These are phyloP conservation scores for Daldinia sp. DNA, from an alignment of 2,329 filamentous ascomycete genomes.

Conservation along the genomic window DNA sequence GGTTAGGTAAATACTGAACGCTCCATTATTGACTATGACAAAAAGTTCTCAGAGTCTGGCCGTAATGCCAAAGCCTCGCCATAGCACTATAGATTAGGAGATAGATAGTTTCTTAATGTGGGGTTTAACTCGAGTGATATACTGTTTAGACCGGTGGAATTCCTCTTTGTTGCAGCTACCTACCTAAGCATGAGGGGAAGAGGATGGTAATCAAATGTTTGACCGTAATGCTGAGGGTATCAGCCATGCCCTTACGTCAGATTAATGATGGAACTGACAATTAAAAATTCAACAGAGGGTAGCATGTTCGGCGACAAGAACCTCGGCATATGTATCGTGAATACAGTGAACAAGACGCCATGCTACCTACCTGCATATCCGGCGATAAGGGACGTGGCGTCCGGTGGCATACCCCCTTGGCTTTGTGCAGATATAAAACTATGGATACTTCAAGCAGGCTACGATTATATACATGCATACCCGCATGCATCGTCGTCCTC, in stretches of 20 bases:
- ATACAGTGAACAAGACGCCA: not conserved
- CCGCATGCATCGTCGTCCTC: not conserved
- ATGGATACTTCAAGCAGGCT: not conserved
- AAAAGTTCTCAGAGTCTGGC: not conserved
- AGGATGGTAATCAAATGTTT: not conserved
- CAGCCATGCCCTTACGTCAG: not conserved
- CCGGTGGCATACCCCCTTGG: not conserved
- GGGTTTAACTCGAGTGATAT: not conserved
- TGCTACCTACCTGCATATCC: not conserved
- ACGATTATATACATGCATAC: not conserved
- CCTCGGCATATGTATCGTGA: not conserved
- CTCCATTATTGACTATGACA: not conserved
- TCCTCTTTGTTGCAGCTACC: not conserved
- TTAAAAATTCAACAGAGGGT: not conserved
- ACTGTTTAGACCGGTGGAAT: not conserved
- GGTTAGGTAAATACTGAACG: not conserved
- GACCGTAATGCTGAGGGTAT: not conserved
- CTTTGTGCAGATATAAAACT: not conserved
- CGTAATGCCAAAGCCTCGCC: not conserved
- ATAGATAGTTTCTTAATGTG: not conserved
- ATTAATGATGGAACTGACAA: not conserved
- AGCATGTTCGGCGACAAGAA: not conserved
- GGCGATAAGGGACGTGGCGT: conserved; percentile 5
- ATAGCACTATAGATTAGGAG: not conserved
- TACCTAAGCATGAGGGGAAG: not conserved